phyloP scores from a whole-genome alignment of 2,329 filamentous ascomycete genomes.

The Didymosphaeria variabile region DNA sequence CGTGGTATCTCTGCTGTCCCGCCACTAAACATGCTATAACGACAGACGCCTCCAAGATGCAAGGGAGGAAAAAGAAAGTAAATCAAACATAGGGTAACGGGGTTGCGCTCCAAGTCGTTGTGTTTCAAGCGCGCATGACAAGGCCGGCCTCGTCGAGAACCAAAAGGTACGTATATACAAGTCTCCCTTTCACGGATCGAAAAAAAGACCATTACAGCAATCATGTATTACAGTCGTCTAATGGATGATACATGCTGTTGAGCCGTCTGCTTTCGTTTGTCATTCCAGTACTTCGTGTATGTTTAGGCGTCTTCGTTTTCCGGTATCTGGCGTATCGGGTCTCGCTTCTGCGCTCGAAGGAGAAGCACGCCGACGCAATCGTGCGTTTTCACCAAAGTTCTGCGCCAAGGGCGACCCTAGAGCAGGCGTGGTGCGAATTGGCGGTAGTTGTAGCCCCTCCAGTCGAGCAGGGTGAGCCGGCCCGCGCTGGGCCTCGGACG shows the following conservation, averaged over 20 bases:
- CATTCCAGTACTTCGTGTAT: constrained; percentile 49
- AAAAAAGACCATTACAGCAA: constrained; percentile 13
- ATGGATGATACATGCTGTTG: constrained; percentile 1
- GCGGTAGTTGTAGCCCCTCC: constrained; percentile 47
- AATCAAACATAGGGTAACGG: constrained; percentile 12
- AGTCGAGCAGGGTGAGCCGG: constrained; percentile 34
- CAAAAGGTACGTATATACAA: constrained; percentile 13
- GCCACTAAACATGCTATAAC: constrained; percentile 11
- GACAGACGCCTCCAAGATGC: constrained; percentile 18
- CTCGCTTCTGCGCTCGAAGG: constrained; percentile 36
- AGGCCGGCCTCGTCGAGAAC: constrained; percentile 16
- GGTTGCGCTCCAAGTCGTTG: constrained; percentile 8
- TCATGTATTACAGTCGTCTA: constrained; percentile 8
- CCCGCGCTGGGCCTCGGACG: constrained; percentile 41
- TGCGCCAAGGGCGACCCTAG: constrained; percentile 43
- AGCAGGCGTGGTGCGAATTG: constrained; percentile 45
- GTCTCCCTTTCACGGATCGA: not conserved
- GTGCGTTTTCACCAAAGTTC: constrained; percentile 30
- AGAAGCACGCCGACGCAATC: constrained; percentile 40
- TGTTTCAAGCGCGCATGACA: constrained; percentile 14
- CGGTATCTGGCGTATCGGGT: constrained; percentile 43
- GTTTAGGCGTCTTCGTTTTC: constrained; percentile 48
- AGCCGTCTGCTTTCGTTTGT: constrained; percentile 15
- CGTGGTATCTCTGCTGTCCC: constrained; percentile 15
- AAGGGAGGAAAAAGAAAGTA: constrained; percentile 13